phyloP scores from a whole-genome alignment of 2,329 filamentous ascomycete genomes.

The Xylaria sp. region DNA sequence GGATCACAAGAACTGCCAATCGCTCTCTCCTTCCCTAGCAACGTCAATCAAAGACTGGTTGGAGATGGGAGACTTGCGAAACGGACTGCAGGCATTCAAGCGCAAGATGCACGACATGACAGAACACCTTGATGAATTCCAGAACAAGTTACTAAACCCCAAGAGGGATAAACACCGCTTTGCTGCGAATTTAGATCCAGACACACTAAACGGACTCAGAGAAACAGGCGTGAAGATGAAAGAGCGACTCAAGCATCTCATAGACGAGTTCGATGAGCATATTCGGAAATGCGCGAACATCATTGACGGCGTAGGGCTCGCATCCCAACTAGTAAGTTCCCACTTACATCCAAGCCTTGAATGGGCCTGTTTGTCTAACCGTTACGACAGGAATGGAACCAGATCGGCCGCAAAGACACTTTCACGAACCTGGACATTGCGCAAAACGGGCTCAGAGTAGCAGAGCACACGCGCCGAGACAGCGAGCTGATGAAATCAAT shows the following conservation, averaged over 20 bases:
- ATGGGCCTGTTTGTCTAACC: neutral
- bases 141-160: constrained; percentile 2
- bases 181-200: neutral
- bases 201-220: neutral
- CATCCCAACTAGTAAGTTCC: constrained; percentile 38
- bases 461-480: constrained; percentile 34
- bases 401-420: constrained; percentile 37
- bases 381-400: constrained; percentile 36
- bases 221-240: constrained; percentile 26
- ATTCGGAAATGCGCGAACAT: constrained; percentile 39
- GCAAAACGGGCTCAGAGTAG: constrained; percentile 32
- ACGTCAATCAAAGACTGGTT: constrained; percentile 16
- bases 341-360: no score
- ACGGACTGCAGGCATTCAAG: constrained; percentile 14
- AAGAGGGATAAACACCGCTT: neutral
- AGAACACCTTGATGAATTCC: constrained; percentile 11
- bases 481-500: constrained; percentile 41
- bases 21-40: neutral
- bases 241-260: constrained; percentile 33
- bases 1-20: neutral
- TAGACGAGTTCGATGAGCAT: constrained; percentile 39
- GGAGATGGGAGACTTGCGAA: constrained; percentile 11
- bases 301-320: constrained; percentile 35
- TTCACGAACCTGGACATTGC: constrained; percentile 35
- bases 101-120: constrained; percentile 17